A percentile compares a stretch with the other conserved stretches of the same genome.
Conservation (phyloP, 352 stramenopile genomes). For the Phytophthora pinifolia region DNA sequence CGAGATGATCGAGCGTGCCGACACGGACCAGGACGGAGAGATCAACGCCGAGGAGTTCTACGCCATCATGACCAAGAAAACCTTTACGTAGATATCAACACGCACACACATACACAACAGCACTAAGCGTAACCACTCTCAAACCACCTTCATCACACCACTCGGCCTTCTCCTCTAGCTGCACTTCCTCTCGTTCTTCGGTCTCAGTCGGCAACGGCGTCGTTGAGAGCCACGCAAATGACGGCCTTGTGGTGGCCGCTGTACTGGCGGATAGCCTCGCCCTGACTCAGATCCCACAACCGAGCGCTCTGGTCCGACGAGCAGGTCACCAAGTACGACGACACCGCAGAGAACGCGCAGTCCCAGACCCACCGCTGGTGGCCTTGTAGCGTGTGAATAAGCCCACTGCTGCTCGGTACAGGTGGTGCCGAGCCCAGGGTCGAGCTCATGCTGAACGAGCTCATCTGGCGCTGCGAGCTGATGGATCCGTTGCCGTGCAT, state of each 20-base stretch:
- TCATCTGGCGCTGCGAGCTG: constrained; percentile 31
- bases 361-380: constrained; percentile 99
- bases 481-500: constrained; percentile 34
- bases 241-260: constrained; percentile 91
- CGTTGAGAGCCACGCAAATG: constrained; percentile 88
- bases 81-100: constrained; percentile 59
- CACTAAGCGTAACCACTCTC: constrained; percentile 8
- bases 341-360: constrained; percentile 97
- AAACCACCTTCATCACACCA: constrained; percentile 16
- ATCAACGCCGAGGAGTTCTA: constrained; percentile 98
- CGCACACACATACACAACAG: constrained; percentile 20
- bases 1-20: constrained; percentile 98
- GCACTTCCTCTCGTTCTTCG: background rate
- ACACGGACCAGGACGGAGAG: constrained; percentile 95
- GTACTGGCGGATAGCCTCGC: constrained; percentile 88
- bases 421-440: constrained; percentile 24
- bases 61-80: constrained; percentile 98
- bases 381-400: constrained; percentile 81
- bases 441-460: constrained; percentile 36
- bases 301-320: constrained; percentile 95
- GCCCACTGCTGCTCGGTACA: constrained; percentile 37
- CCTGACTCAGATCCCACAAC: constrained; percentile 96
- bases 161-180: background rate
- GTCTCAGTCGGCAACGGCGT: constrained; percentile 63
- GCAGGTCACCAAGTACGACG: constrained; percentile 96